phyloP scores from a whole-genome alignment of 805 yeast species.

The Cyberlindnera nakhonratchasimensis region DNA sequence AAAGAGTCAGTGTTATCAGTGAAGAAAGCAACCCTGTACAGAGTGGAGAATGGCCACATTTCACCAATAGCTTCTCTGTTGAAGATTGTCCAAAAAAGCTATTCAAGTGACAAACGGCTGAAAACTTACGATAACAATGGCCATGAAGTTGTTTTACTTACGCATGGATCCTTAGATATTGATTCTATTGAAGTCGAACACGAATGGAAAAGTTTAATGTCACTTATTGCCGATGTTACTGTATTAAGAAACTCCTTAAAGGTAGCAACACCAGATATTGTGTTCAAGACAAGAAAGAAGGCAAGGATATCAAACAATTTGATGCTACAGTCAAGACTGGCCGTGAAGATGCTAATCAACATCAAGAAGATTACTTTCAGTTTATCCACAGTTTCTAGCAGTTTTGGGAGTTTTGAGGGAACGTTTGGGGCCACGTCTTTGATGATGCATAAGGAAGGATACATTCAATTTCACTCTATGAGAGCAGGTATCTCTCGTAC shows the following conservation, averaged over 20 bases:
- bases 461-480: conserved; percentile 21
- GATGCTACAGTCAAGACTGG: conserved; percentile 20
- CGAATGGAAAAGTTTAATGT: conserved; percentile 28
- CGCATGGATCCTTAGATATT: conserved; percentile 17
- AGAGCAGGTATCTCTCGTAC: conserved; percentile 14
- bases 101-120: conserved; percentile 21
- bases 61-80: conserved; percentile 16
- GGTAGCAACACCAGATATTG: conserved; percentile 18
- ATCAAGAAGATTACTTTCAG: conserved; percentile 15
- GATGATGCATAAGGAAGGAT: conserved; percentile 17
- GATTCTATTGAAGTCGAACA: conserved; percentile 30
- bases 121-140: conserved; percentile 30
- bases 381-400: conserved; percentile 22
- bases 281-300: conserved; percentile 26
- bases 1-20: conserved; percentile 32
- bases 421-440: conserved; percentile 15
- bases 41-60: conserved; percentile 17
- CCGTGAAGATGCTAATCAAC: conserved; percentile 10
- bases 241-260: conserved; percentile 8
- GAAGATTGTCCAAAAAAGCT: conserved; percentile 22
- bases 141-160: conserved; percentile 26
- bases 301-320: conserved; percentile 23
- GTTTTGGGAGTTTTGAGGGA: conserved; percentile 34
- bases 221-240: conserved; percentile 11
- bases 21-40: conserved; percentile 30